These are phyloP conservation scores for Pelargonium cotyledonis DNA, from an alignment of 441 rosid species.

Conservation along the genomic window DNA sequence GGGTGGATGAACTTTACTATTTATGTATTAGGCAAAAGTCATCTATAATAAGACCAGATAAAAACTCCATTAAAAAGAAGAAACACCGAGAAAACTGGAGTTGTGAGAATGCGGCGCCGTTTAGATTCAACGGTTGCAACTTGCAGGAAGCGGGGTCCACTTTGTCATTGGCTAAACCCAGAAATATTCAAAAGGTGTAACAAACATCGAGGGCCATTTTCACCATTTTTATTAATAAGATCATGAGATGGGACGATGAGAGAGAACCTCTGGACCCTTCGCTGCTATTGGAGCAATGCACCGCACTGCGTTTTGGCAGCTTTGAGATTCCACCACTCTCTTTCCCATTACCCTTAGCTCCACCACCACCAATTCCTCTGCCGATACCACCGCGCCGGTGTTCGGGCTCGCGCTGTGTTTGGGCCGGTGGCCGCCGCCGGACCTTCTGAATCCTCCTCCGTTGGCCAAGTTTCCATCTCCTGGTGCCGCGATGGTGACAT, in stretches of 20 bases:
- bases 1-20: too few species aligned
- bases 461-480: too few species aligned
- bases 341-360: neutral
- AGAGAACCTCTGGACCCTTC: slow-evolving; percentile 8
- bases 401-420: neutral
- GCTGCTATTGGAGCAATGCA: slow-evolving; percentile 6
- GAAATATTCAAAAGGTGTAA: neutral
- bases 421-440: too few species aligned
- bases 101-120: neutral
- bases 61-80: too few species aligned
- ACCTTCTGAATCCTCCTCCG: too few species aligned
- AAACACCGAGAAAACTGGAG: too few species aligned
- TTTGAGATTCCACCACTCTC: slow-evolving; percentile 1
- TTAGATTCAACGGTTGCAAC: neutral
- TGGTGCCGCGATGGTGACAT: slow-evolving; percentile 26
- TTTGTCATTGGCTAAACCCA: neutral
- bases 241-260: slow-evolving; percentile 7
- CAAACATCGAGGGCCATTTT: neutral
- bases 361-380: neutral
- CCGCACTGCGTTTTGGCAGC: neutral
- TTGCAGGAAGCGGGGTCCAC: slow-evolving; percentile 2
- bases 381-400: neutral
- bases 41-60: too few species aligned
- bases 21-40: too few species aligned
- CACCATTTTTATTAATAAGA: neutral